Evolutionary conservation across 257 asterid genomes (phyloP).

Genomic region (Nicotiana tabacum): DNA sequence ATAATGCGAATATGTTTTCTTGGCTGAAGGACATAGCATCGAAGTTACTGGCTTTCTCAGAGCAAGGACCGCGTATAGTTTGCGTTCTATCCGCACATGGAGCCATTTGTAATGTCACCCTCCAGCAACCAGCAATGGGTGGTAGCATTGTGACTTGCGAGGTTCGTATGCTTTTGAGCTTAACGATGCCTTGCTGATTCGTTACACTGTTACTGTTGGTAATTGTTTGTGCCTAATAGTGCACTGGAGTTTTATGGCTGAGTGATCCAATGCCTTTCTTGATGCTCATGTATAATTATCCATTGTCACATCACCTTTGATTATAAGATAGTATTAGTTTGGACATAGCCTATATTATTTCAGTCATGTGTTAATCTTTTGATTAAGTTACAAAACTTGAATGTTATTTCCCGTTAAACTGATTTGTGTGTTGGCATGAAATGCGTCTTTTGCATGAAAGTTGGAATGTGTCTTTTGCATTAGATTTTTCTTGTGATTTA

Average conservation of each 20-base stretch:
- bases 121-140: constrained; percentile 70
- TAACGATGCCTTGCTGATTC: background rate
- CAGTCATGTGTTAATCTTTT: background rate
- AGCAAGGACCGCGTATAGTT: constrained; percentile 87
- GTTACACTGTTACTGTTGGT: background rate
- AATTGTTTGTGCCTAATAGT: background rate
- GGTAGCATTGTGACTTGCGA: constrained; percentile 75
- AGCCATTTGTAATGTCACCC: constrained; percentile 70
- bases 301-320: background rate
- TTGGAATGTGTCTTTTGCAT: too few species aligned
- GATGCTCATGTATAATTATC: background rate
- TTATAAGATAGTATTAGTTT: background rate
- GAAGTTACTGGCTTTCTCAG: constrained; percentile 71
- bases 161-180: constrained; percentile 38
- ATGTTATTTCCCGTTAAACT: background rate
- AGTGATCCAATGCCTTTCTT: background rate
- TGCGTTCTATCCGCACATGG: constrained; percentile 89
- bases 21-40: constrained; percentile 69
- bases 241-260: background rate
- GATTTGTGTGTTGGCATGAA: background rate
- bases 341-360: background rate
- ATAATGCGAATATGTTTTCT: background rate
- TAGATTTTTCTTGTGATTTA: too few species aligned
- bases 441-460: background rate
- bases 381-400: background rate